Base-by-base conservation (phyloP, 768 basidiomycete genomes). In the Tylopilus rubrobrunneus region DNA sequence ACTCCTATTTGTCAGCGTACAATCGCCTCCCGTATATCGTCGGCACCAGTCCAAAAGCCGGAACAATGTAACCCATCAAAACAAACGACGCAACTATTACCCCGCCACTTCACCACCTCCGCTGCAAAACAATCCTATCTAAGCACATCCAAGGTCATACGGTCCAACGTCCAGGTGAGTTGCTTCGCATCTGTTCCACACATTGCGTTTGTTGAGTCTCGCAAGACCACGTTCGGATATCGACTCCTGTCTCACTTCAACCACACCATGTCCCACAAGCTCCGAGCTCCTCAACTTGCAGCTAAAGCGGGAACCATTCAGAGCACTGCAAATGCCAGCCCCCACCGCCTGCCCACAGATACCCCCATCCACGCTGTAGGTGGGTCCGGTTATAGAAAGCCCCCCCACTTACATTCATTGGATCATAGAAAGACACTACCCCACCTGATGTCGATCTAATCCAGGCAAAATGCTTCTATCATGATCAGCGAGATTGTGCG, bases 121-220 rank as follows among this genome's bases (percentile, higher is more conserved):
- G 46, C 33, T 47, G 0, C 65, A 23, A 10, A 7, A 42, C n/a
- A 4, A 5, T 5, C 7, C 39, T 41, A 10, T 15, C 14, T 21
- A 11, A 33, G 40, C 15, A 41, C 37, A 17, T 5, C 43, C 23
- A 7, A 50, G 19, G 17, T 40, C 36, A 1, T 56, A 48, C 41
- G 0, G 10, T 42, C 25, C 55, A 37, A 2, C 36, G 3, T 48
- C 61, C 5, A 27, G 28, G 65, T 53, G 57, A 60, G 60, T 6
- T 3, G 0, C 25, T 4, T 15, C 2, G 27, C 1, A 5, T 12
- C 12, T 21, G 15, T 31, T 31, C 15, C 9, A 29, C 9, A 29
- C 47, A 7, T 8, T 7, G 17, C 15, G 15, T 10, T 45, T 14
- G 31, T 27, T 29, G 27, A 64, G 10, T 46, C 28, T 36, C 28